Evolutionary conservation across 441 rosid species (phyloP), one percentile per base, ranked within the genome.

Genomic region (Pelargonium citronellum): DNA sequence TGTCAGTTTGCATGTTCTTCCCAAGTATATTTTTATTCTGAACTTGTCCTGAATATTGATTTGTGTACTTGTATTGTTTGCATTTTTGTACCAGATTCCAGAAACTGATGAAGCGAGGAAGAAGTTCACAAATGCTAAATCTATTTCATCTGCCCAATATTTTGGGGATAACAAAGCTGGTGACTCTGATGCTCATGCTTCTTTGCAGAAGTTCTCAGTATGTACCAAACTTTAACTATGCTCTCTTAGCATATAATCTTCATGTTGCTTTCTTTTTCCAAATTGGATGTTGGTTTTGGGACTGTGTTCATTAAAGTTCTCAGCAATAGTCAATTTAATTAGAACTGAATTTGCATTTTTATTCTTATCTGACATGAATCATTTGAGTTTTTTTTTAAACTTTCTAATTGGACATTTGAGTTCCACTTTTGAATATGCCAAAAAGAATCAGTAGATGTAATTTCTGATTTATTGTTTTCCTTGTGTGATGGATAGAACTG

Each of bases 81-180:
- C 4, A 16, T 81, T 1, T 65, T 70, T 34, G 53, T 71, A 67
- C 70, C 84, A 93, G 96, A 79, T 89, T 79, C 83, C 84, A 77
- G 99, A 95, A 78, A 80, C 90, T 7, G 98, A 91, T 84, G 97
- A 91, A 81, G 98, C 97, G 51, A 86, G 96, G 81, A 91, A 85
- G 87, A 94, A 94, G 82, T 94, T 88, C 82, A 76, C 96, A 61
- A 91, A 88, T 79, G 98, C 98, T 68, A 91, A 91, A 79, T 87
- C 98, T 17, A 94, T 94, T 66, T 94, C 98, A 65, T 94, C 98
- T 5, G 84, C 95, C 47, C 98, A 94, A 78, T 94, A 49, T 80
- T 91, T 89, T 75, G 93, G 92, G 2, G 90, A 90, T 73, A 95
- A 83, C 66, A 81, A 65, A 79, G 75, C 89, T 49, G 61, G 27